Percentiles rank a stretch among this genome's conserved stretches.
Evolutionary conservation across 148 eudicot species (phyloP).

Genomic region (Camellia japonica): DNA sequence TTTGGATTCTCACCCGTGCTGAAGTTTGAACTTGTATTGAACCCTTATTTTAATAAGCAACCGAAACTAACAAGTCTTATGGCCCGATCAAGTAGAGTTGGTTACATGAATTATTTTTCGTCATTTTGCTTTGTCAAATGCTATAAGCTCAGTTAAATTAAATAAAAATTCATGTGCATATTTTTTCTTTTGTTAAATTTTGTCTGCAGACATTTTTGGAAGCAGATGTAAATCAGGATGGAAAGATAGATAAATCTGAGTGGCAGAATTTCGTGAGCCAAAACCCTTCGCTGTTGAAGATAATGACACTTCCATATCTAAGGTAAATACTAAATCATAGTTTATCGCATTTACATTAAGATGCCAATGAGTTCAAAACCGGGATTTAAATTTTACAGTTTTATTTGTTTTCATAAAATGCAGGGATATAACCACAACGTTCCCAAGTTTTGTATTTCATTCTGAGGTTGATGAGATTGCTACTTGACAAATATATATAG

Average conservation of each 20-base stretch:
- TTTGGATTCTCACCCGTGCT: not conserved
- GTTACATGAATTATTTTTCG: too few species aligned
- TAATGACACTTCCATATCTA: constrained; percentile 92
- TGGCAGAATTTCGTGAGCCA: constrained; percentile 77
- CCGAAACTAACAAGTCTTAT: not conserved
- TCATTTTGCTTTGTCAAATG: too few species aligned
- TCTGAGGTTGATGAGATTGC: constrained; percentile 74
- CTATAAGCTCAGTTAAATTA: too few species aligned
- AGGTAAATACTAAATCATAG: constrained; percentile 42
- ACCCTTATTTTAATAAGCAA: not conserved
- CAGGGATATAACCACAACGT: constrained; percentile 84
- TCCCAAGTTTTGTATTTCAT: constrained; percentile 76
- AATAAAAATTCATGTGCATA: too few species aligned
- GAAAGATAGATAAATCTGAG: constrained; percentile 75
- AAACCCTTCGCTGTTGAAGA: constrained; percentile 77
- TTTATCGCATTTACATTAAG: not conserved
- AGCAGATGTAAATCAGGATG: constrained; percentile 79
- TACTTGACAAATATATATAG: constrained; percentile 17
- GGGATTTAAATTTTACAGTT: not conserved
- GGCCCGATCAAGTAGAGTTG: not conserved
- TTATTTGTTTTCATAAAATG: constrained; percentile 7
- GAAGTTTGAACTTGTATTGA: constrained; percentile 1
- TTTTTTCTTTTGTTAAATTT: not conserved
- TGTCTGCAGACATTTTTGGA: constrained; percentile 74
- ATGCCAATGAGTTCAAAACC: not conserved